Evolutionary conservation across 768 basidiomycete genomes (phyloP), one percentile per base, ranked within the genome.

Genomic region (Russula sp.): DNA sequence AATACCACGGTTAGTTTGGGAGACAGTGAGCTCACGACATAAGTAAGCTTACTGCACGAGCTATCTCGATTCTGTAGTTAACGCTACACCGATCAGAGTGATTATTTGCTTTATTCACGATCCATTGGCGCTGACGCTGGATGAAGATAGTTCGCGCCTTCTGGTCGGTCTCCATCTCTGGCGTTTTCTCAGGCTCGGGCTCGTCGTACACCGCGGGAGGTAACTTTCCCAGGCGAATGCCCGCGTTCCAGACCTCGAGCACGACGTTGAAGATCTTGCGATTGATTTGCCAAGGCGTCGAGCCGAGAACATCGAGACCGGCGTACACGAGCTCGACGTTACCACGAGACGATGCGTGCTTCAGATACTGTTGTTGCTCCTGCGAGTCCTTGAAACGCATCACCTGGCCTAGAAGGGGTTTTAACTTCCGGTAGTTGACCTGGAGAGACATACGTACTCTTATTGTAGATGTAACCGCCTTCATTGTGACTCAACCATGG

Each of bases 31-130:
- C 3, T 49, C 32, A 6, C 44, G 48, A 47, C 44, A 50, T 34
- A n/a, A 48, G 27, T 11, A 57, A 11, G 80, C 87, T 73, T 72
- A 94, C 92, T 56, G 94, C 87, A 55, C 90, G 82, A 9, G 94
- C 94, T 69, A 98, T 96, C 76, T 98, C 96, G 61, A 99, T 86
- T 73, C 94, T 96, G 75, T 98, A 98, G 73, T 98, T 98, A 52
- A 94, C 86, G 70, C 80, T 90, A 73, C 96, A 98, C 48, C 96
- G 80, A 49, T 94, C 91, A 3, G 91, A 91, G 73, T 97, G 95
- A 68, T 91, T 92, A 70, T 84, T 88, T 20, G 87, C 86, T 74
- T 86, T 90, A 22, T 70, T 73, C 63, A 87, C 80, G 9, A 77
- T 71, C 71, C 82, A 83, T 34, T 71, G 67, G 71, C 82, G 86